Conservation (phyloP, 139 green algal genomes). For the Edaphochlamys debaryana region DNA sequence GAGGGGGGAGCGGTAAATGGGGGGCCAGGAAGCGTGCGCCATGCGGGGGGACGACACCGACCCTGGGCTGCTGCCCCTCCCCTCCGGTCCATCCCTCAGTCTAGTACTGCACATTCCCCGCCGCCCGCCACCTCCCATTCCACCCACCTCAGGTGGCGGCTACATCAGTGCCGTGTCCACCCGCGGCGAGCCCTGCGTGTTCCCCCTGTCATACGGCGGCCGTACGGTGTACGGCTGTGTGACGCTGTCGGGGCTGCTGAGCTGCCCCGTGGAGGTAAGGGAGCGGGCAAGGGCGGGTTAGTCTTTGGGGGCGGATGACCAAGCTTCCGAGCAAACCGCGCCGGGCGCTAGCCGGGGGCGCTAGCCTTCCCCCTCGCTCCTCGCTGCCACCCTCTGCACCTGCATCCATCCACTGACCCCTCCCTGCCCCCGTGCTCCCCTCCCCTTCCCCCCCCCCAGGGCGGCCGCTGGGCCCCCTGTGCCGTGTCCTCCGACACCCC, state of each 20-base stretch:
- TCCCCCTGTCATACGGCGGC: slow-evolving; percentile 31
- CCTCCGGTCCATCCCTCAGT: too few relatives aligned
- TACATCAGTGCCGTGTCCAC: neutral
- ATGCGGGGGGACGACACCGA: too few relatives aligned
- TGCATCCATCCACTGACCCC: too few relatives aligned
- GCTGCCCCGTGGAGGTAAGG: slow-evolving; percentile 24
- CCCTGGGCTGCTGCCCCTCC: too few relatives aligned
- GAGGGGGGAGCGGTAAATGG: neutral
- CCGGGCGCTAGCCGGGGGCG: too few relatives aligned
- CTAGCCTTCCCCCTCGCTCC: too few relatives aligned
- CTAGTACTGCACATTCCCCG: too few relatives aligned
- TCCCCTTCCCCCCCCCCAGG: neutral
- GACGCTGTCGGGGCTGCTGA: neutral
- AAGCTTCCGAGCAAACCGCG: too few relatives aligned
- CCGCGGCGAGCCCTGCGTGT: slow-evolving; percentile 4
- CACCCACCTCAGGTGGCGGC: neutral
- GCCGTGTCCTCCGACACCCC: neutral
- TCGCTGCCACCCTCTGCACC: too few relatives aligned
- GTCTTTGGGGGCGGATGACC: too few relatives aligned
- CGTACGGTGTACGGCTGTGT: slow-evolving; percentile 28
- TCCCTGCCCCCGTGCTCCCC: neutral
- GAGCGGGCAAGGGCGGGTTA: neutral
- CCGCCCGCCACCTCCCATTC: neutral
- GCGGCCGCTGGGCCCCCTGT: neutral
- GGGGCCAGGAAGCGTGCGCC: too few relatives aligned